Percentiles rank a stretch among this genome's conserved stretches.
phyloP scores from a whole-genome alignment of 2,329 filamentous ascomycete genomes.

The Sclerotinia nivalis region DNA sequence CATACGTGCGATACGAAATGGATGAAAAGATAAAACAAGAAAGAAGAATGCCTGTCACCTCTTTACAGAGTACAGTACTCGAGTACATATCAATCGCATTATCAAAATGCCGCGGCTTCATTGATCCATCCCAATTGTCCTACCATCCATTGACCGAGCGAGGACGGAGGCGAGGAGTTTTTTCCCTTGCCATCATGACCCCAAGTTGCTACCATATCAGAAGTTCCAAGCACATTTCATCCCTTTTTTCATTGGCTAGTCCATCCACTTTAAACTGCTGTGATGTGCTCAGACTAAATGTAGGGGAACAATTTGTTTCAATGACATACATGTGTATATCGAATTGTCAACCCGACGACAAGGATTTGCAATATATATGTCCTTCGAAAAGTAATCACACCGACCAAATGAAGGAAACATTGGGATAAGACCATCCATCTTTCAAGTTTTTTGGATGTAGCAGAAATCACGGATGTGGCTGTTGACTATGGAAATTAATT shows the following conservation, averaged over 20 bases:
- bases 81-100: neutral
- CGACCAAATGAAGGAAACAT: neutral
- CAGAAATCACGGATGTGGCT: slow-evolving; percentile 6
- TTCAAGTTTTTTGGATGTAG: neutral
- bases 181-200: neutral
- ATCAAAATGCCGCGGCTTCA: neutral
- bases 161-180: neutral
- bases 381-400: neutral
- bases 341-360: neutral
- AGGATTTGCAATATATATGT: slow-evolving; percentile 8
- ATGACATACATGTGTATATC: neutral
- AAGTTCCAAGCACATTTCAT: slow-evolving; percentile 7
- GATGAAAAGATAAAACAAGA: neutral
- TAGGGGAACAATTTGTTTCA: slow-evolving; percentile 12
- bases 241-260: neutral
- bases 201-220: neutral
- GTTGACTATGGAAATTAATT: neutral
- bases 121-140: neutral
- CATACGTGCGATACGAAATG: neutral
- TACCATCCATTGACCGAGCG: slow-evolving; percentile 4
- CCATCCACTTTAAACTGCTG: slow-evolving; percentile 1
- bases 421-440: neutral
- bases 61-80: too few relatives aligned
- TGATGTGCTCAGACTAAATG: slow-evolving; percentile 4
- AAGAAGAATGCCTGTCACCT: neutral